Base-by-base conservation (phyloP, 2,329 filamentous ascomycete species). In the Pyrenophora seminiperda region DNA sequence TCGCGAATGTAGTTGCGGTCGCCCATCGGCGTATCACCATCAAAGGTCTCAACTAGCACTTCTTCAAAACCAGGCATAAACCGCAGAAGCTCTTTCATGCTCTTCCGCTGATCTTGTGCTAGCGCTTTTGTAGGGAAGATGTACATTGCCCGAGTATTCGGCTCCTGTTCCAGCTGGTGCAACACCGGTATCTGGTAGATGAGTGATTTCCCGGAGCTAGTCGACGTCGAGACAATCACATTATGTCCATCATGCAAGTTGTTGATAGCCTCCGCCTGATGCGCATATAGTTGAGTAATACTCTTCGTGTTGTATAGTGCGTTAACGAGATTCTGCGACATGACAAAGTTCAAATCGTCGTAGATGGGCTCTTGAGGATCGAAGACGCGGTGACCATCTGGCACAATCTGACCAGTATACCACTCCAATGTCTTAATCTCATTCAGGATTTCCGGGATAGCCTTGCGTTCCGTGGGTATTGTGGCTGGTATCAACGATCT, bases 101-200 rank as follows among this genome's bases (percentile, higher is more conserved):
- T 96, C 60, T 91, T 83, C 61, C 87, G 86, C 72, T 99, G 94
- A 72, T 99, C 94, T 70, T 99, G 94, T 0, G 94, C 93, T 13
- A 99, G 76, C 1, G 94, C 94, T 74, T 99, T 99, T 0, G 94
- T 99, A 0, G 94, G 94, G 54, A 99, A 99, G 29, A 99, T 96
- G 70, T 97, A 97, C 86, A 99, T 91, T 2, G 94, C 94, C 62
- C 94, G 81, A 7, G 90, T 89, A 47, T 86, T 79, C 2, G 74
- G 76, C 63, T 97, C 89, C 43, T 84, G 79, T 71, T 99, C 93
- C 2, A 99, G 77, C 41, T 90, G 88, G 67, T 96, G 86, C 9
- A 99, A 76, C 36, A 99, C 91, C 0, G 94, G 94, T 13, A 99
- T 82, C 66, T 99, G 94, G 67, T 97, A 99, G 54, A 99, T 97